These are phyloP conservation scores for Tremella mesenterica DNA, from an alignment of 768 basidiomycete species.

Conservation along the genomic window DNA sequence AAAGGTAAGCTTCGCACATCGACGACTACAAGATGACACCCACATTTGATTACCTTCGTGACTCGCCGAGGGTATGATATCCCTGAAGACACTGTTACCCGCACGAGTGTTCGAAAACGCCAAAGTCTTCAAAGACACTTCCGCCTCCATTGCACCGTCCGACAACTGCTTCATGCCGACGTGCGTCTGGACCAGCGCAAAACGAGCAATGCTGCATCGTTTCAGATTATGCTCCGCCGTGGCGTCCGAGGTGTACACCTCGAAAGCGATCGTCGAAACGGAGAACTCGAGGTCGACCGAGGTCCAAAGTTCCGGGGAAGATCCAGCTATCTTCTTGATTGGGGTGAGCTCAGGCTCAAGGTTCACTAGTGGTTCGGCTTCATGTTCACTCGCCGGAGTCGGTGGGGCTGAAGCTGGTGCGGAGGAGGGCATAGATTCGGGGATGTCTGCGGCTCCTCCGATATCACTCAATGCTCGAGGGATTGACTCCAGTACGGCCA, in stretches of 20 bases:
- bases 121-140: conserved; percentile 79
- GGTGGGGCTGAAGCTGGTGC: conserved; percentile 22
- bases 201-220: conserved; percentile 72
- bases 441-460: conserved; percentile 38
- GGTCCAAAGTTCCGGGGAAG: conserved; percentile 53
- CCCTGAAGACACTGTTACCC: conserved; percentile 74
- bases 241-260: conserved; percentile 69
- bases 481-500: conserved; percentile 50
- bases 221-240: conserved; percentile 54
- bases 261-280: conserved; percentile 65
- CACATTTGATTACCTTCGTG: conserved; percentile 74
- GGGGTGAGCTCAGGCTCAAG: conserved; percentile 46
- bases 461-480: conserved; percentile 48
- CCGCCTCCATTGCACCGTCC: conserved; percentile 75
- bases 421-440: conserved; percentile 11
- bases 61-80: conserved; percentile 85
- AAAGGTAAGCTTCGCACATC: not conserved
- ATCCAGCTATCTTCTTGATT: conserved; percentile 25
- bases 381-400: conserved; percentile 5
- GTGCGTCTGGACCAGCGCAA: conserved; percentile 69
- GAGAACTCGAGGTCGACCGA: conserved; percentile 65
- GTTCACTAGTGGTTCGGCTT: conserved; percentile 29
- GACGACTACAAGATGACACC: conserved; percentile 2
- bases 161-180: conserved; percentile 72
- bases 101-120: conserved; percentile 81